Evolutionary conservation across 106 monocot species (phyloP), one percentile per base, ranked within the genome.

Genomic region (Phalaenopsis equestris): DNA sequence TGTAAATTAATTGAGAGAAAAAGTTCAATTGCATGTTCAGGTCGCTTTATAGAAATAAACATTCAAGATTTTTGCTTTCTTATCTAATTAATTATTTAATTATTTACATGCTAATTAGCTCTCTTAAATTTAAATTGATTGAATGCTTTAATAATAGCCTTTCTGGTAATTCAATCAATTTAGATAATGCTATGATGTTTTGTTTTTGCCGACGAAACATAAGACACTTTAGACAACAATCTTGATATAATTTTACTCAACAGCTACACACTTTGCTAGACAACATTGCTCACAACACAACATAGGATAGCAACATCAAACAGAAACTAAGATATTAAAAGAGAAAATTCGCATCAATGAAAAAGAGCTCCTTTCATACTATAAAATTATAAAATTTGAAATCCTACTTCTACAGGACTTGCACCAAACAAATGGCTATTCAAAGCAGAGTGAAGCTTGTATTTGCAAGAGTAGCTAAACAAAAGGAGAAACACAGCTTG

Each of bases 71-170:
- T 61, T 61, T 9, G 61, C 61, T n/a, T 21, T 21, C 21, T n/a
- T 61, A 61, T 61, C 19, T 61, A 61, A n/a, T 61, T 61, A 61
- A 61, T 61, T 52, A 52, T 12, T 61, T 61, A 61, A 61, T 61
- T 52, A 52, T 12, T 52, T 14, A 52, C 52, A 52, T 12, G 52
- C 12, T 52, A 52, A 52, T 12, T 12, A 52, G 3, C 30, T 30
- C 30, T 30, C 30, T 30, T 30, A 30, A 30, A 30, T 30, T 30
- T 30, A 30, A 30, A 30, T 30, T 30, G 30, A 30, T 30, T 30
- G 30, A 30, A 30, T 30, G 30, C 30, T 30, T 30, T 61, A n/a
- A 61, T 61, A 61, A 61, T 61, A 61, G 21, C 21, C 12, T 52
- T 52, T 61, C 1, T n/a, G 61, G 21, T 61, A 4, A 61, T 61